Percentiles rank a stretch among this genome's conserved stretches.
phyloP scores from a whole-genome alignment of 2,329 filamentous ascomycete genomes.

The Penicillium sp. region DNA sequence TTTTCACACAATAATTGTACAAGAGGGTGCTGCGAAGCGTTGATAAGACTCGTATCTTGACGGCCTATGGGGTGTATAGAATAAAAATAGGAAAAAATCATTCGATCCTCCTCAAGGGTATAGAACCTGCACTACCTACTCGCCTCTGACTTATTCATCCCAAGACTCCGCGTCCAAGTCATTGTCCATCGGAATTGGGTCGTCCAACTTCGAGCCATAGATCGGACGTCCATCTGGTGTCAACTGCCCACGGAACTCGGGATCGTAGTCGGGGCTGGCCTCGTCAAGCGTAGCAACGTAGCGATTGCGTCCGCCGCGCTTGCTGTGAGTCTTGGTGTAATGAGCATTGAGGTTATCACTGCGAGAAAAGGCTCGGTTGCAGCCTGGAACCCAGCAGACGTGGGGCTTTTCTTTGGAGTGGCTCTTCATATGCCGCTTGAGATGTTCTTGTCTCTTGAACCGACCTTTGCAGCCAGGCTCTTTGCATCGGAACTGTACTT shows the following conservation, averaged over 20 bases:
- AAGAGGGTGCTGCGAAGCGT: slow-evolving; percentile 12
- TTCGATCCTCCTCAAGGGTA: slow-evolving; percentile 11
- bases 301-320: slow-evolving; percentile 42
- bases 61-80: slow-evolving; percentile 3
- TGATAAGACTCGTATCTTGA: neutral
- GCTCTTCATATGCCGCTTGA: slow-evolving; percentile 48
- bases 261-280: slow-evolving; percentile 39
- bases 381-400: slow-evolving; percentile 43
- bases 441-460: slow-evolving; percentile 49
- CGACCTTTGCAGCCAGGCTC: slow-evolving; percentile 41
- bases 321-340: slow-evolving; percentile 45
- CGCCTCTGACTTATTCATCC: slow-evolving; percentile 26
- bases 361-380: slow-evolving; percentile 39
- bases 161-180: slow-evolving; percentile 31
- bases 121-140: slow-evolving; percentile 1
- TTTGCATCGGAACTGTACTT: slow-evolving; percentile 41
- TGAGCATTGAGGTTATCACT: slow-evolving; percentile 46
- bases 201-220: slow-evolving; percentile 33
- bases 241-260: slow-evolving; percentile 41
- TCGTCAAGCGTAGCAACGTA: slow-evolving; percentile 45
- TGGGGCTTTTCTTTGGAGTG: slow-evolving; percentile 44
- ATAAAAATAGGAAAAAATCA: slow-evolving; percentile 4
- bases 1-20: slow-evolving; percentile 14
- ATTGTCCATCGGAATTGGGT: slow-evolving; percentile 26
- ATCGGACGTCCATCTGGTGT: slow-evolving; percentile 42